These are phyloP conservation scores for Anacardium occidentale DNA, from an alignment of 345 rosid species.

Conservation along the genomic window DNA sequence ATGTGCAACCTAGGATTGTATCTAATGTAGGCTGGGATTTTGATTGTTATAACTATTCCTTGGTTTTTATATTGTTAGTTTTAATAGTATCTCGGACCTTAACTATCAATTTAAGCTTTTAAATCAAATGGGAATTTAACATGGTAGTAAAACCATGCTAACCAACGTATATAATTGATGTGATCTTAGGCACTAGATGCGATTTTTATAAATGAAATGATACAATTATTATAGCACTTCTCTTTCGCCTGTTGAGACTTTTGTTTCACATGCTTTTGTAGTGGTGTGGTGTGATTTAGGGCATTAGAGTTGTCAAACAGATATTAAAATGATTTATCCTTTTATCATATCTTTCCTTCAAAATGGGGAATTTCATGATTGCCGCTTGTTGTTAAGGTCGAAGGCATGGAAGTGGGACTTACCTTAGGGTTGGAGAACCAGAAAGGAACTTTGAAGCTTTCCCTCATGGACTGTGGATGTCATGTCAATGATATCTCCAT, in stretches of 20 bases:
- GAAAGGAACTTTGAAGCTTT: conserved; percentile 69
- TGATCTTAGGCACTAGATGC: background rate
- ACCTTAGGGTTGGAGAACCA: conserved; percentile 74
- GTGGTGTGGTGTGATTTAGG: background rate
- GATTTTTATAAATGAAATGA: background rate
- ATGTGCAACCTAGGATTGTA: background rate
- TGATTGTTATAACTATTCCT: no score
- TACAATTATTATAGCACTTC: background rate
- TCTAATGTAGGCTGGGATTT: no score
- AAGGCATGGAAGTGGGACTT: conserved; percentile 96
- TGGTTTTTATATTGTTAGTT: background rate
- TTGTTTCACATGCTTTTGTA: background rate
- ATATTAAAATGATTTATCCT: conserved; percentile 8
- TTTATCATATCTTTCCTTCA: conserved; percentile 26
- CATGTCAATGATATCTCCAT: conserved; percentile 68
- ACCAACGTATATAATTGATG: no score
- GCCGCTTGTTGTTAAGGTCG: conserved; percentile 75
- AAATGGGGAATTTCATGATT: conserved; percentile 47
- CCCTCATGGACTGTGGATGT: conserved; percentile 75
- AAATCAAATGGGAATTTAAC: no score
- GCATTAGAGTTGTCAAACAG: background rate
- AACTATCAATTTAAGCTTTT: background rate
- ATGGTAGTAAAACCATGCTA: no score
- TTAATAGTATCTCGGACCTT: background rate
- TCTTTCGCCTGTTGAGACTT: background rate